Base-by-base conservation (phyloP, 305 asterid species). In the Solanum aculeatissimum region DNA sequence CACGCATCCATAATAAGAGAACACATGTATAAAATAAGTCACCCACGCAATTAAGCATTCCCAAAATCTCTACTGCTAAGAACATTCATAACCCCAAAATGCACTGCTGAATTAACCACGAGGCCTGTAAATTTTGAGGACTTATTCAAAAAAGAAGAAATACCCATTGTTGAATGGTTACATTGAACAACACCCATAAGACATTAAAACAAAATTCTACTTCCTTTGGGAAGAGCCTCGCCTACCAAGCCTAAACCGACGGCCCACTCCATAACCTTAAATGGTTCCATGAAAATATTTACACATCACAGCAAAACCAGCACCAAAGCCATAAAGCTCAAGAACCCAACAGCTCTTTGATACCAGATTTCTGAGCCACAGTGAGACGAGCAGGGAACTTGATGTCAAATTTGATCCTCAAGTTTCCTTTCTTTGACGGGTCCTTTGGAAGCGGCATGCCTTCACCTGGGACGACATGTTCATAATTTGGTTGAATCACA, bases 391-490 rank as follows among this genome's bases (percentile, higher is more conserved):
- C 75, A 4, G 90, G 90, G 49, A 88, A 88, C 82, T 84, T 88
- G 66, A 88, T 88, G 82, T 86, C 88, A 71, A 86, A 86, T 62
- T 88, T 88, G 74, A 88, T 86, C 55, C 89, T 88, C 80, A 88
- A 35, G 66, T 88, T 88, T 3, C 90, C 90, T 19, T 81, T 86
- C 84, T 74, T 86, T 16, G 87, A 27, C 13, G 86, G 89, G 12
- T 88, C 90, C 82, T 88, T 88, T 18, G 90, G 84, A 54, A 88
- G 83, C 2, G 89, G 90, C 90, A 88, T 88, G 21, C 90, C 90
- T 86, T 88, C 90, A 21, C 89, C 62, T 13, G 51, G 80, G 45
- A 88, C 87, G 12, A 88, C 68, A 65, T 86, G 89, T 53, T 88
- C 90, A 21, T 81, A 82, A 42, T 75, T 82, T 23, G 90, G 89